A percentile compares a stretch with the other conserved stretches of the same genome.
phyloP scores from a whole-genome alignment of 441 rosid species.

The Syzygium syzygioides region DNA sequence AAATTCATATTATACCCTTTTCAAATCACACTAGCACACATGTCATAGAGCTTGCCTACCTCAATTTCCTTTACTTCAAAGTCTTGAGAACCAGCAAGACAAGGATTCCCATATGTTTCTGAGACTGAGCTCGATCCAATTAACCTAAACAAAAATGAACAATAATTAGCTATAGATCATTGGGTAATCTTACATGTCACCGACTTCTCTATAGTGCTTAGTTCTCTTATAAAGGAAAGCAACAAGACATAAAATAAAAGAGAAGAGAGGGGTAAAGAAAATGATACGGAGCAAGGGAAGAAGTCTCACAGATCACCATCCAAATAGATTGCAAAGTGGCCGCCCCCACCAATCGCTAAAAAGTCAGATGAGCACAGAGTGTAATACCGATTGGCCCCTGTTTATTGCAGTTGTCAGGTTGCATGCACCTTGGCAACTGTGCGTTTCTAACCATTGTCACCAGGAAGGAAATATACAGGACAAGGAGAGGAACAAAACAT shows the following conservation, averaged over 20 bases:
- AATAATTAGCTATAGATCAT: neutral
- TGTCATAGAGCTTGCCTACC: slow-evolving; percentile 34
- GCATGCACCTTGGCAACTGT: neutral
- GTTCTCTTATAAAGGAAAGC: neutral
- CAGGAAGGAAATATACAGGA: neutral
- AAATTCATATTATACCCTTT: neutral
- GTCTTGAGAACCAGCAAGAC: slow-evolving; percentile 71
- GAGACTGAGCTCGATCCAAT: slow-evolving; percentile 91
- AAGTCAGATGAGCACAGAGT: slow-evolving; percentile 75
- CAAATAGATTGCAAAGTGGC: slow-evolving; percentile 86
- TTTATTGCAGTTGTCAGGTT: slow-evolving; percentile 20
- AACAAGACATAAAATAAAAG: neutral
- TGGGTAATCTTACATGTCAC: neutral
- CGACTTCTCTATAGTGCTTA: neutral
- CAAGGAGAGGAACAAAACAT: neutral
- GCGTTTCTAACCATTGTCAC: neutral
- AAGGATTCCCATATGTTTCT: slow-evolving; percentile 88
- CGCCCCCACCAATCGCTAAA: slow-evolving; percentile 92
- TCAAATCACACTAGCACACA: neutral
- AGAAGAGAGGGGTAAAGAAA: neutral
- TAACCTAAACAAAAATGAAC: slow-evolving; percentile 35
- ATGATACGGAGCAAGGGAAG: neutral
- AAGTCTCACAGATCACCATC: slow-evolving; percentile 77
- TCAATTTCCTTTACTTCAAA: slow-evolving; percentile 87
- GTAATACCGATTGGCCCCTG: slow-evolving; percentile 90